Base-by-base conservation (phyloP, 2,329 filamentous ascomycete genomes). In the Bipolaris sorokiniana region DNA sequence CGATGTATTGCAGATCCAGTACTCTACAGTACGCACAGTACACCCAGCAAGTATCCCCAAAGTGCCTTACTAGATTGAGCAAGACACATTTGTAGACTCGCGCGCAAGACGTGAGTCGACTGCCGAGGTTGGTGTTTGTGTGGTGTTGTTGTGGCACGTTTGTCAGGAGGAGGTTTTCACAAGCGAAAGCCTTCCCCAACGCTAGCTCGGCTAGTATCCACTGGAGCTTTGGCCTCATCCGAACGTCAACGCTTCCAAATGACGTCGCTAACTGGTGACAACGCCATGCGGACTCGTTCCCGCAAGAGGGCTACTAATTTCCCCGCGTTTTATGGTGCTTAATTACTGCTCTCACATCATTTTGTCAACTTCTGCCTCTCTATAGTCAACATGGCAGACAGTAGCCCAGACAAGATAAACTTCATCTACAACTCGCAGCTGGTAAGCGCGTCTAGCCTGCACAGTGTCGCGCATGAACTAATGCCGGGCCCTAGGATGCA, bases 391-490 rank as follows among this genome's bases (percentile, higher is more conserved):
- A 61, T 63, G 59, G 50, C 56, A 18, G 51, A 46, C 18, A 48
- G 47, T 22, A 56, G 33, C 28, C 50, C 63, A 22, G 61, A 60
- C 56, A 66, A 56, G 51, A 66, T 67, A 67, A 66, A 62, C 55
- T 75, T 73, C 61, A 65, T 75, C 54, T 81, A 80, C 68, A 80
- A 79, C 59, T 78, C 77, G 54, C 78, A 80, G 67, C 73, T 80
- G 23, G 78, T 80, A 70, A 48, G 71, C 41, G 41, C 42, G 26
- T 10, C 26, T 36, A 16, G 33, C 34, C 23, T 57, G 38, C 47
- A 38, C 28, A 41, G 22, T 11, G 22, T 31, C 18, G 26, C 38
- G n/a, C 33, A 34, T 34, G 15, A 28, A 40, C 54, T 59, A 11
- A 59, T 46, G 23, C 26, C 18, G 18, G 13, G 3, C 28, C 5